Base-by-base conservation (phyloP, 371 early-diverging fungal species). In the Dinochytrium kinnereticum region DNA sequence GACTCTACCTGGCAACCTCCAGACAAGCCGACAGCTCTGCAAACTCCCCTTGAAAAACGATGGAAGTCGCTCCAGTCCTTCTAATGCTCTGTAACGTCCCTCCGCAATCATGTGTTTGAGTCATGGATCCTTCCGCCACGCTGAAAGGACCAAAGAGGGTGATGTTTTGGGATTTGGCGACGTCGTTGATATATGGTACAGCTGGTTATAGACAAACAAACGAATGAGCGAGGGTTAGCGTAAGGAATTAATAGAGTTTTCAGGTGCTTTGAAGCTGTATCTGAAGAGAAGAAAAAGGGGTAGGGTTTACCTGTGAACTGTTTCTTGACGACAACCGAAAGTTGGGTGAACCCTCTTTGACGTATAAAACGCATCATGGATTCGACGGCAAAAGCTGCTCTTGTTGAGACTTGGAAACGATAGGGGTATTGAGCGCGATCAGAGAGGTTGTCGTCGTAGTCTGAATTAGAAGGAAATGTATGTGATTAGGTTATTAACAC, bases 351-450 rank as follows among this genome's bases (percentile, higher is more conserved):
- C 2, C 61, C 61, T 17, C 17, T 3, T 17, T 31, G 37, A 17
- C 36, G 7, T 3, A 61, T 3, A 36, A 61, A 61, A 7, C 13
- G 36, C 36, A 61, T 31, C 61, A 61, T 61, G 36, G 61, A 10
- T 37, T 61, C 61, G 7, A 61, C 36, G 37, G 37, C 37, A 36
- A 15, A 26, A 5, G 61, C 31, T 5, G 61, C 10, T 34, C 24
- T 31, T 2, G 61, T 61, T 30, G 61, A 33, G 3, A 61, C 61
- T 34, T 61, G 61, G 61, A 61, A 61, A 15, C 61, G 61, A 10
- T 34, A 34, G 7, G 61, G 37, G 36, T 61, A 61, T 61, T 33
- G 61, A 33, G 15, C 7, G 7, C 36, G 3, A 24, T 61, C 61
- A 19, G 37, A 37, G 3, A 21, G 5, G 7, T 31, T 61, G 36